Evolutionary conservation across 2,329 filamentous ascomycete genomes (phyloP), one percentile per base, ranked within the genome.

Genomic region (Arthrobotrys sinensis): DNA sequence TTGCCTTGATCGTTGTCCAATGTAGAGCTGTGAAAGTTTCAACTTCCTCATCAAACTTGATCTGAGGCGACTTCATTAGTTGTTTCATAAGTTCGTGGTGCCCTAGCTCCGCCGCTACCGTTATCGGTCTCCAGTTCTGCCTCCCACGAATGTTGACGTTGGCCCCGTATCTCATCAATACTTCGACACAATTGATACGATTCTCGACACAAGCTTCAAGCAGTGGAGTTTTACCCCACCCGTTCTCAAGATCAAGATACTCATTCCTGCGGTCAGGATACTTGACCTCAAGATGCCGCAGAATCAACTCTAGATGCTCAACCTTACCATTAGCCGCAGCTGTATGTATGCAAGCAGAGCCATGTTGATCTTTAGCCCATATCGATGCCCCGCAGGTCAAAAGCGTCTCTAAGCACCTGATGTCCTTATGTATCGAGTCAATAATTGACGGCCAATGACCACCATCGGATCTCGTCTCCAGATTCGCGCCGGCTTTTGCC

Each of bases 21-120:
- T 75, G 70, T 4, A 75, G 40, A 1, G 70, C 50, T 2, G 62
- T 46, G 32, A 34, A 12, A 1, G 14, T 19, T 21, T 38, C 70
- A 8, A 24, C 46, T 11, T 32, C 46, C 28, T 75, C 70, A 10
- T 75, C 70, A 12, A 75, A 67, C 10, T 24, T 66, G 50, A 75
- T 75, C 40, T 75, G 70, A 11, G 70, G 70, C 10, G 70, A 75
- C 28, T 75, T 67, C 70, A 75, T 73, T 2, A 73, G 50, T n/a
- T 62, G 60, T 21, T 52, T 75, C 62, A 75, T 52, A 7, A 67
- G 4, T 45, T 67, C 70, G 50, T 75, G 52, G 32, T 66, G 50
- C 24, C 62, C 62, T 1, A 14, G 5, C 28, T 62, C 52, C 5
- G 70, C 70, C 10, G 70, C 62, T n/a, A 66, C 19, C 0, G 70